phyloP scores from a whole-genome alignment of 1,284 basidiomycete genomes.

The Austroboletus niveus region DNA sequence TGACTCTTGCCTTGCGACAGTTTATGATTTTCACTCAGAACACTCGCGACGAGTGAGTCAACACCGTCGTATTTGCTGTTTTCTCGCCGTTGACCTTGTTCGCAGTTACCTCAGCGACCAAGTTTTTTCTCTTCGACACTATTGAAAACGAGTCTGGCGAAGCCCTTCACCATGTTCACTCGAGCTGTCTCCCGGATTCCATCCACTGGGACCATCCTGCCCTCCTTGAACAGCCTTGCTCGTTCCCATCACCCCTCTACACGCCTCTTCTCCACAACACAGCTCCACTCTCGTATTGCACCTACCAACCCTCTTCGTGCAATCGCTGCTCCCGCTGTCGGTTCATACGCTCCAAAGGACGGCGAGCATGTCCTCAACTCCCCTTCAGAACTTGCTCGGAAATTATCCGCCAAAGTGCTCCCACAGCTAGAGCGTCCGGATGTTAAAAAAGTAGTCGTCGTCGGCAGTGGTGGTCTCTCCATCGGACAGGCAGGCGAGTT shows the following conservation, averaged over 20 bases:
- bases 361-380: constrained; percentile 86
- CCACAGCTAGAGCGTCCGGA: constrained; percentile 84
- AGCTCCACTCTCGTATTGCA: constrained; percentile 23
- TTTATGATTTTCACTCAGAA: constrained; percentile 80
- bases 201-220: constrained; percentile 8
- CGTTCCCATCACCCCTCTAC: constrained; percentile 18
- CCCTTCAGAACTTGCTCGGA: constrained; percentile 88
- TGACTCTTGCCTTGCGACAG: constrained; percentile 15
- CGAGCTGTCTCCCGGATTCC: constrained; percentile 12
- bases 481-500: constrained; percentile 99
- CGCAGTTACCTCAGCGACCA: constrained; percentile 81
- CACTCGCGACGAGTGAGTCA: constrained; percentile 83
- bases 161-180: constrained; percentile 9
- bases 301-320: constrained; percentile 52
- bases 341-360: constrained; percentile 65
- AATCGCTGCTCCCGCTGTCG: constrained; percentile 78
- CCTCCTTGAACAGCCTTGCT: constrained; percentile 12
- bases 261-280: constrained; percentile 36
- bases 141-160: constrained; percentile 37
- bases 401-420: constrained; percentile 88
- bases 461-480: constrained; percentile 93
- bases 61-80: not conserved
- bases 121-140: constrained; percentile 71
- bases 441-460: constrained; percentile 94
- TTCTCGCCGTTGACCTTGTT: constrained; percentile 4